phyloP scores from a whole-genome alignment of 139 green algal genomes.

The Asterochloris sp. region DNA sequence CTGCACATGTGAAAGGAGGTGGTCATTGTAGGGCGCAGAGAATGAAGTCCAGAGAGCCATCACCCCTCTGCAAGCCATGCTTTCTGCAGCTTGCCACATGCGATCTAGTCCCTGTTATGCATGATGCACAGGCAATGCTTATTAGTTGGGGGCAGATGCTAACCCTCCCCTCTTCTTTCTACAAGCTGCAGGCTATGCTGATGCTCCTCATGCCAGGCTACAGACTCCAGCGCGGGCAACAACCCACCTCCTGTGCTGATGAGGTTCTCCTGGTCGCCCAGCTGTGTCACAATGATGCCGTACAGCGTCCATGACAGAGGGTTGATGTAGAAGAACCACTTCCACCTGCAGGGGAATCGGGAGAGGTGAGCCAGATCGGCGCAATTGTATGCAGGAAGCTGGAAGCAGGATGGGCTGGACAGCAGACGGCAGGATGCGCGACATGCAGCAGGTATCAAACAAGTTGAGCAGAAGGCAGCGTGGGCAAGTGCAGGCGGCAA shows the following conservation, averaged over 20 bases:
- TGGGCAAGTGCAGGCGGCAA: no score
- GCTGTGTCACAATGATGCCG: slow-evolving; percentile 34
- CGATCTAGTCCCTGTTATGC: background rate
- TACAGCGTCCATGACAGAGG: slow-evolving; percentile 28
- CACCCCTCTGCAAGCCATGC: no score
- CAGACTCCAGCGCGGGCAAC: background rate
- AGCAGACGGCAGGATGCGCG: no score
- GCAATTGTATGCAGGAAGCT: no score
- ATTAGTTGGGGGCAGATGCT: background rate
- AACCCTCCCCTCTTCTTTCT: background rate
- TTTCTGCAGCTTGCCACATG: background rate
- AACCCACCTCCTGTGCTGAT: background rate
- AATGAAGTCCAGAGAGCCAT: background rate
- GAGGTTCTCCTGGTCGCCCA: slow-evolving; percentile 22
- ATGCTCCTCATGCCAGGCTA: background rate
- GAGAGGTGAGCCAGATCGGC: no score
- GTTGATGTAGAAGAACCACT: slow-evolving; percentile 18
- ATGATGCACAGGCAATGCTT: background rate
- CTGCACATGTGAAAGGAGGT: background rate
- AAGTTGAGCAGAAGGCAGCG: no score
- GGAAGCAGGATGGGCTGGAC: no score
- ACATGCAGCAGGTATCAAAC: no score
- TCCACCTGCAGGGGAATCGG: no score
- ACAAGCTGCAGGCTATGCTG: background rate
- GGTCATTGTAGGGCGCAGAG: background rate